Evolutionary conservation across 1,284 basidiomycete genomes (phyloP), one percentile per base, ranked within the genome.

Genomic region (Schizophyllum commune): DNA sequence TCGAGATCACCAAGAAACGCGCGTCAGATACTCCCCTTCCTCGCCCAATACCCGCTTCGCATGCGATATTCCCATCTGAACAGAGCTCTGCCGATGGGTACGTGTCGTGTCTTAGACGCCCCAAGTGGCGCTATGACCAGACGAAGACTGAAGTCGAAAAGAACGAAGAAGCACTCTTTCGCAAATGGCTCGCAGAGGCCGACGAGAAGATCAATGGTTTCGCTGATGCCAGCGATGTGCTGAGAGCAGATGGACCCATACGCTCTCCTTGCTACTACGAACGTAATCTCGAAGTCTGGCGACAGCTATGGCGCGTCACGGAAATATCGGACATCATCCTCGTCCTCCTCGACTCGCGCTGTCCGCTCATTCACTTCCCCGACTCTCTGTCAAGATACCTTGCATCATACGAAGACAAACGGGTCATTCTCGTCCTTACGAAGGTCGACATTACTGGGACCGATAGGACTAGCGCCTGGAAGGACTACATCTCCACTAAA

Each of bases 231-330:
- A 51, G 59, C 51, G 65, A 63, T 57, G 63, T 61, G 27, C 63
- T 67, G 34, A 65, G 65, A 22, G 67, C 55, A 19, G 67, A 68
- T 39, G 64, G 67, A 34, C 64, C 57, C 56, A 61, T n/a, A 5
- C 52, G 59, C 56, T 57, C 22, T 51, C 9, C 56, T 55, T 56
- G 55, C 0, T 88, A 89, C 70, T 96, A 87, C 71, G 94, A 96
- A 73, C 83, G 91, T 33, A 96, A 96, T 72, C 70, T 96, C 22
- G 91, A 96, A 71, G 94, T 96, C 5, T 96, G 93, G 93, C 77
- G 94, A 64, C 94, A 96, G 75, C 74, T 96, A 67, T 95, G 93
- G 93, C 84, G 92, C 34, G 92, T 94, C 7, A 85, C 86, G 5
- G 93, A 95, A 72, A 86, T 92, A 33, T 92, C 91, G 1, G 83